A percentile compares a stretch with the other conserved stretches of the same genome.
phyloP scores from a whole-genome alignment of 1,284 basidiomycete species.

The Trametes polyzona region DNA sequence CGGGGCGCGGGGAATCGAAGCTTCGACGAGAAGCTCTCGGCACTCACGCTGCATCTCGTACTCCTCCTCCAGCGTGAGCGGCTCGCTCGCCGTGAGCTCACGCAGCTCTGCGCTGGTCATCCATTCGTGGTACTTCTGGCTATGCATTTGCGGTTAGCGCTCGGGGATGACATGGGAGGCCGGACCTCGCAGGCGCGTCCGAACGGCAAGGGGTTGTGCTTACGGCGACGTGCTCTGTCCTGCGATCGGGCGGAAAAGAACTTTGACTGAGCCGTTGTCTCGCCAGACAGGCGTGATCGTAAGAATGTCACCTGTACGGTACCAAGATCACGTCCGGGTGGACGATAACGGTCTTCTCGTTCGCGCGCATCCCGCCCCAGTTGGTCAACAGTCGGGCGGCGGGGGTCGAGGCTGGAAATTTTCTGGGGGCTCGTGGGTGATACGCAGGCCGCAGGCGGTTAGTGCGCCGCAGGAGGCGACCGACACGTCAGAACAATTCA shows the following conservation, averaged over 20 bases:
- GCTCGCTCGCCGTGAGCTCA: constrained; percentile 86
- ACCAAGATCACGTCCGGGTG: constrained; percentile 70
- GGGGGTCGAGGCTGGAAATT: not conserved
- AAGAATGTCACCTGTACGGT: constrained; percentile 61
- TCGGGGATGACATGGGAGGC: not conserved
- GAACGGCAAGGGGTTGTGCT: constrained; percentile 18
- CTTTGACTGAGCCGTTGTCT: not conserved
- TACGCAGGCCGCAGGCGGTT: not conserved
- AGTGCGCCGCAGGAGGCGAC: not conserved
- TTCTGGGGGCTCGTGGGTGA: not conserved
- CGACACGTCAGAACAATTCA: constrained; percentile 4
- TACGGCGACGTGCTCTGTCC: constrained; percentile 66
- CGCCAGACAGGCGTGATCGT: constrained; percentile 3
- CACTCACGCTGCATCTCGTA: constrained; percentile 89
- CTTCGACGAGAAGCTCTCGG: not conserved
- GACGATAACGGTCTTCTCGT: constrained; percentile 64
- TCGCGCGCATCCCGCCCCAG: constrained; percentile 55
- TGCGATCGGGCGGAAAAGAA: constrained; percentile 25
- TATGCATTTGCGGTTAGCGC: not conserved
- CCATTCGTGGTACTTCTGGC: constrained; percentile 88
- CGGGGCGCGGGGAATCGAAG: constrained; percentile 6
- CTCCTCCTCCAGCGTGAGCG: constrained; percentile 82
- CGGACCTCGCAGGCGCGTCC: not conserved
- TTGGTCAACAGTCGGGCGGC: not conserved
- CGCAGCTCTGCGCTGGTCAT: constrained; percentile 82